A percentile compares a stretch with the other conserved stretches of the same genome.
phyloP scores from a whole-genome alignment of 768 basidiomycete species.

The Mycena leptocephala region DNA sequence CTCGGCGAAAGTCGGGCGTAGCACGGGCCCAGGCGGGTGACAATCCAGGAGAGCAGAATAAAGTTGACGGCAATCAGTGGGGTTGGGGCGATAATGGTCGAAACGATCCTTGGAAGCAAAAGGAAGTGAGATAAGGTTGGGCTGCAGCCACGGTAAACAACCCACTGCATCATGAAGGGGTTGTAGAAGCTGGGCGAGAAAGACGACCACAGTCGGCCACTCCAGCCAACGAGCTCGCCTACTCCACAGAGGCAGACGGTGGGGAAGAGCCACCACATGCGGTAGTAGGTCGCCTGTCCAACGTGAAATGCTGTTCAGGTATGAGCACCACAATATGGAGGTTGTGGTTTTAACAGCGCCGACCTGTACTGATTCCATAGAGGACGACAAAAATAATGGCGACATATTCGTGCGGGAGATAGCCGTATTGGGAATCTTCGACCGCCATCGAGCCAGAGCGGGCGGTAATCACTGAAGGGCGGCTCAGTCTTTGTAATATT shows the following conservation, averaged over 20 bases:
- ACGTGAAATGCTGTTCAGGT: slow-evolving; percentile 59
- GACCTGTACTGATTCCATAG: slow-evolving; percentile 39
- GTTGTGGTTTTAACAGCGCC: not conserved
- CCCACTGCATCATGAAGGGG: slow-evolving; percentile 62
- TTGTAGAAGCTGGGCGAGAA: slow-evolving; percentile 33
- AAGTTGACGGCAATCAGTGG: slow-evolving; percentile 73
- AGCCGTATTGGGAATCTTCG: not conserved
- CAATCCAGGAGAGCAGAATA: slow-evolving; percentile 64
- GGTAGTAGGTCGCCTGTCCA: slow-evolving; percentile 58
- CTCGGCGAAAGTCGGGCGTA: slow-evolving; percentile 66
- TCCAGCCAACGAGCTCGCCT: slow-evolving; percentile 71
- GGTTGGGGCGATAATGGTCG: slow-evolving; percentile 69
- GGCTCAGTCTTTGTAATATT: too few species aligned
- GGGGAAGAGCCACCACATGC: slow-evolving; percentile 68
- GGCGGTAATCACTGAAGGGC: not conserved
- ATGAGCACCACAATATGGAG: not conserved
- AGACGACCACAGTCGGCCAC: slow-evolving; percentile 66
- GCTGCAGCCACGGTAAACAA: too few species aligned
- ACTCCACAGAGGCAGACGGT: slow-evolving; percentile 65
- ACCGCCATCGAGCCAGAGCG: not conserved
- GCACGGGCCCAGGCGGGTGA: slow-evolving; percentile 57
- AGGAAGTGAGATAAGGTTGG: not conserved
- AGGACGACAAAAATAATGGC: slow-evolving; percentile 6
- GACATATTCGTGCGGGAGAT: not conserved
- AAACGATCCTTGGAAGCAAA: slow-evolving; percentile 52